Evolutionary conservation across 441 rosid genomes (phyloP).

Genomic region (Erodium trifolium): DNA sequence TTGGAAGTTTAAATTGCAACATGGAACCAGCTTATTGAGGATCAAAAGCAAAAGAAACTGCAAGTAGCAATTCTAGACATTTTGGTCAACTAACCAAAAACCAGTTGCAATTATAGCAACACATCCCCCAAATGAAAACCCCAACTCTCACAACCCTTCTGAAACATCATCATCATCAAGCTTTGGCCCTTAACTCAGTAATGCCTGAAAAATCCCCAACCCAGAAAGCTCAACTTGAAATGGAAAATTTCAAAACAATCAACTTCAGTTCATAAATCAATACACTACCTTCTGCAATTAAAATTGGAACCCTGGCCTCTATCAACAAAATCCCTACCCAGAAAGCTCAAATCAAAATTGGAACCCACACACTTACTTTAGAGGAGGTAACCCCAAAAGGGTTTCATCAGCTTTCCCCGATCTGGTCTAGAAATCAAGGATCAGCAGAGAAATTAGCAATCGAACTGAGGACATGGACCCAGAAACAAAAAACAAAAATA

Average conservation of each 20-base stretch:
- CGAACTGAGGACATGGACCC: no score
- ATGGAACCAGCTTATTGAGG: neutral
- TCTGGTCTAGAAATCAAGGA: conserved; percentile 15
- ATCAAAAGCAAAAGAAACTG: neutral
- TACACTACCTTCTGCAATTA: neutral
- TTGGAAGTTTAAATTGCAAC: neutral
- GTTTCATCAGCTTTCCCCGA: conserved; percentile 14
- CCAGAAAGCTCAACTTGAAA: no score
- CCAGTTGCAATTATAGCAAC: neutral
- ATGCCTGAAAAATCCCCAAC: no score
- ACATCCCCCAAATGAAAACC: neutral
- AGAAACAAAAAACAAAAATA: neutral
- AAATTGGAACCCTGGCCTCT: no score
- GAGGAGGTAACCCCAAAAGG: conserved; percentile 16
- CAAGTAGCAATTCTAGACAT: neutral
- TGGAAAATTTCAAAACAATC: no score
- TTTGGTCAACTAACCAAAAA: neutral
- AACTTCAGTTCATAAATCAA: neutral
- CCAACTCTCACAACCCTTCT: neutral
- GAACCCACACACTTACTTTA: conserved; percentile 13
- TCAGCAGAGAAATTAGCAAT: neutral
- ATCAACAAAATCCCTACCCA: neutral
- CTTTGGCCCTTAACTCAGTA: neutral
- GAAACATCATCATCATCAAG: neutral
- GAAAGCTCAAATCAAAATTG: neutral